Evolutionary conservation across 2,329 filamentous ascomycete species (phyloP), one percentile per base, ranked within the genome.

Genomic region (Cercospora beticola): DNA sequence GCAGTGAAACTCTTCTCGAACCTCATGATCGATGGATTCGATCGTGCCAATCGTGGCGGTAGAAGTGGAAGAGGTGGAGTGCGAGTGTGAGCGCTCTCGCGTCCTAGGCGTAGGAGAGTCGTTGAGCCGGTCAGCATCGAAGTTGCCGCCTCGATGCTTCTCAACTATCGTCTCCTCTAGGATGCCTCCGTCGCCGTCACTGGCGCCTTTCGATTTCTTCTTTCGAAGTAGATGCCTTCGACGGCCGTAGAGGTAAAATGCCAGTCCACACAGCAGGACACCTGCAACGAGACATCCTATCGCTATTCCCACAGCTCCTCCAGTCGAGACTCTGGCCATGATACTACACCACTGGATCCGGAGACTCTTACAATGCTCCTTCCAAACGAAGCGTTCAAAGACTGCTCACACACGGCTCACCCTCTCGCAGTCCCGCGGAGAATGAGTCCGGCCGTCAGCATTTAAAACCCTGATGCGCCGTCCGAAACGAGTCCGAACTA

Each of bases 321-420:
- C 64, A 12, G 58, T 21, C 9, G 67, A 69, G 9, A 69, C 60
- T 23, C 21, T 36, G 49, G 40, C 60, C 60, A 62, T 62, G 33
- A 40, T 52, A n/a, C 60, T 21, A 31, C 21, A 14, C 12, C 10
- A 36, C 28, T 4, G 5, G 31, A 33, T 31, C 28, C 16, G 30
- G 49, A 12, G 9, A 43, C 58, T 43, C 4, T 43, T 16, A 23
- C 59, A 12, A 8, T 23, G 31, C 28, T 14, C 31, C 33, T 30
- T 33, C 12, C 56, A 2, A 14, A 33, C 28, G 2, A 59, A 2
- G 12, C 26, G 4, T 58, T 52, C 14, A 65, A 16, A 65, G 62
- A 65, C 62, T 65, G 62, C 62, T 54, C 36, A 65, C 62, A 33
- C 62, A 65, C 62, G 62, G 62, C 62, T 65, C 62, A 59, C 52